Evolutionary conservation across 352 stramenopile species (phyloP).

Genomic region (Globisporangium orthogonon): DNA sequence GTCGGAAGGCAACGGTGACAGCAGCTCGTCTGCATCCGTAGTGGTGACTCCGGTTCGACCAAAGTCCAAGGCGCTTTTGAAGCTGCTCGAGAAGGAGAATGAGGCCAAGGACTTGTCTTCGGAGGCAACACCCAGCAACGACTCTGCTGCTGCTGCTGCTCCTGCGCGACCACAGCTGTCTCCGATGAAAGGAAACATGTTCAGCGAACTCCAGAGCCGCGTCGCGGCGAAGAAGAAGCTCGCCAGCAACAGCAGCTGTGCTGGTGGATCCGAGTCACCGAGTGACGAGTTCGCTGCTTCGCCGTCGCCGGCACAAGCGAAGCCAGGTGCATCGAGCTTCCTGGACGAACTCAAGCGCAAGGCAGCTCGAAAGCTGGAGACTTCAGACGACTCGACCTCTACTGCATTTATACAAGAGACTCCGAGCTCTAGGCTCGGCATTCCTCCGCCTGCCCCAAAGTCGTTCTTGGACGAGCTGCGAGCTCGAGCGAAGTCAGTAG

Average conservation of each 20-base stretch:
- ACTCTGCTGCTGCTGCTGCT: not conserved
- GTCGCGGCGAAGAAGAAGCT: slow-evolving; percentile 10
- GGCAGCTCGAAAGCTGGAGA: slow-evolving; percentile 1
- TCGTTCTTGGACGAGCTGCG: slow-evolving; percentile 13
- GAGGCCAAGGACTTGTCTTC: slow-evolving; percentile 9
- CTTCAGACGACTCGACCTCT: not conserved
- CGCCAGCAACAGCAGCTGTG: not conserved
- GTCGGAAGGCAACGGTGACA: not conserved
- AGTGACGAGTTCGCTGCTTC: not conserved
- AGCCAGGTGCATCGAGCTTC: slow-evolving; percentile 19
- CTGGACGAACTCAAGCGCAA: slow-evolving; percentile 45
- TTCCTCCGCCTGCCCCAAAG: slow-evolving; percentile 2
- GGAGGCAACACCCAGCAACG: not conserved
- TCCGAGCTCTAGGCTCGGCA: not conserved
- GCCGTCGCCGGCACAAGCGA: not conserved
- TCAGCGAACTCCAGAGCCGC: slow-evolving; percentile 33
- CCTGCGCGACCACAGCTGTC: not conserved
- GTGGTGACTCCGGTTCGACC: slow-evolving; percentile 15
- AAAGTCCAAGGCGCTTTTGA: slow-evolving; percentile 48
- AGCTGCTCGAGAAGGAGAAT: slow-evolving; percentile 27
- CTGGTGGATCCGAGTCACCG: not conserved
- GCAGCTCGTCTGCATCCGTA: not conserved
- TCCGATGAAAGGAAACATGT: slow-evolving; percentile 22
- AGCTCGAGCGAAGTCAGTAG: slow-evolving; percentile 2
- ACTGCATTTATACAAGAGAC: not conserved